These are phyloP conservation scores for Suillus weaverae DNA, from an alignment of 768 basidiomycete genomes.

Conservation along the genomic window DNA sequence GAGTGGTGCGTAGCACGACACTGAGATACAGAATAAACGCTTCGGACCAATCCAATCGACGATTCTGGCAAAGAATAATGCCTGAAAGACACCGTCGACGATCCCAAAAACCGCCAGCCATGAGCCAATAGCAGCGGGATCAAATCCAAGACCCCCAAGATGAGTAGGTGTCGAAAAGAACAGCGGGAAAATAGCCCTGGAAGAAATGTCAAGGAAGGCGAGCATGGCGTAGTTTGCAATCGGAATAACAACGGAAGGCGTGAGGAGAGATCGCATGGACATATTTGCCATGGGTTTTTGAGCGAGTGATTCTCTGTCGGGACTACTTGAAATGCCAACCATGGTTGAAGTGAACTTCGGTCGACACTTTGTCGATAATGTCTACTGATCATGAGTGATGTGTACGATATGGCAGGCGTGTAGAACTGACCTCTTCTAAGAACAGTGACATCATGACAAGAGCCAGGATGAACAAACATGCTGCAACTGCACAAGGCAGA, in stretches of 20 bases:
- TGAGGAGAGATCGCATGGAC: slow-evolving; percentile 32
- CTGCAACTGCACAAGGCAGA: slow-evolving; percentile 32
- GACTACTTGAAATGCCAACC: not conserved
- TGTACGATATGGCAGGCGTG: not conserved
- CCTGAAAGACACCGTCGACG: slow-evolving; percentile 40
- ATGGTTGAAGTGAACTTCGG: not conserved
- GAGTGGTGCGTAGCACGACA: slow-evolving; percentile 40
- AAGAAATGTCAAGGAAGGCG: slow-evolving; percentile 42
- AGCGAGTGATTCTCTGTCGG: not conserved
- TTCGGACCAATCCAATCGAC: slow-evolving; percentile 44
- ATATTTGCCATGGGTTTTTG: slow-evolving; percentile 22
- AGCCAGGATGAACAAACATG: slow-evolving; percentile 12
- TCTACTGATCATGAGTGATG: not conserved
- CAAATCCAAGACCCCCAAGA: slow-evolving; percentile 44
- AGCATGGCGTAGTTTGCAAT: slow-evolving; percentile 43
- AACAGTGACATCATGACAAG: slow-evolving; percentile 22
- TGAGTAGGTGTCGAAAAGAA: slow-evolving; percentile 45
- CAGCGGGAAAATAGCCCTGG: slow-evolving; percentile 42
- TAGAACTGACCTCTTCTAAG: slow-evolving; percentile 31
- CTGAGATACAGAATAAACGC: slow-evolving; percentile 38
- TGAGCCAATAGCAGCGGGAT: slow-evolving; percentile 41
- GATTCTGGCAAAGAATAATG: slow-evolving; percentile 39
- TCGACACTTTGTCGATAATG: not conserved
- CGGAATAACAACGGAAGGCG: slow-evolving; percentile 38
- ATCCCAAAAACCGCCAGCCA: slow-evolving; percentile 39